phyloP scores from a whole-genome alignment of 768 basidiomycete species.

The Pholiota molesta region DNA sequence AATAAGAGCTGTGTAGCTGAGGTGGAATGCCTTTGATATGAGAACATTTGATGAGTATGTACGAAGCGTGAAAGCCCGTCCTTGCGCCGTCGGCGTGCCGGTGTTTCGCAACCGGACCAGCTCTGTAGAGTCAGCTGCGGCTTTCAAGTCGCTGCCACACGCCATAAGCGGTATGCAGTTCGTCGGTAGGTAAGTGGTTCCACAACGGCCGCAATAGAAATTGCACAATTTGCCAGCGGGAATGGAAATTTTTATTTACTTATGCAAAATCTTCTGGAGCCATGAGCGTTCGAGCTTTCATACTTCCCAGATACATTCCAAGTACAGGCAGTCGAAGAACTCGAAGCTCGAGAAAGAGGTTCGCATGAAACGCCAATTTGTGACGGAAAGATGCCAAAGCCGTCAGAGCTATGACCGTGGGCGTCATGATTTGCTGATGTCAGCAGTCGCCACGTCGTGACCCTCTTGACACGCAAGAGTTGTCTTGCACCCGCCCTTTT shows the following conservation, averaged over 20 bases:
- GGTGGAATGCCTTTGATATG: too few relatives aligned
- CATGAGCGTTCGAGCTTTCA: too few relatives aligned
- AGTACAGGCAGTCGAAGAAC: too few relatives aligned
- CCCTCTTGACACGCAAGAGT: constrained; percentile 41
- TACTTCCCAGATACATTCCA: too few relatives aligned
- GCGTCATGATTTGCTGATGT: constrained; percentile 29
- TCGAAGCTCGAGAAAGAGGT: neutral
- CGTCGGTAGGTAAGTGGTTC: neutral
- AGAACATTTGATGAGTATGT: neutral
- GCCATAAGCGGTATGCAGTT: neutral
- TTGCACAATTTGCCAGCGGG: too few relatives aligned
- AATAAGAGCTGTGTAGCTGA: too few relatives aligned
- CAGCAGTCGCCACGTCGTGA: constrained; percentile 52
- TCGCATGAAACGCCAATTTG: neutral
- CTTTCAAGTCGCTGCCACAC: neutral
- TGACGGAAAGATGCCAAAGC: constrained; percentile 2
- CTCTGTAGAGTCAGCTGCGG: neutral
- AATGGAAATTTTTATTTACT: too few relatives aligned
- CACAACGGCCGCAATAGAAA: too few relatives aligned
- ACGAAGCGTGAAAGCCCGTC: neutral
- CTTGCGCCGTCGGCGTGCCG: neutral
- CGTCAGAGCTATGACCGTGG: constrained; percentile 6
- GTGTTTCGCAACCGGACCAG: neutral
- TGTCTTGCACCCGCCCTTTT: constrained; percentile 19
- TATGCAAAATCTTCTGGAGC: too few relatives aligned